Evolutionary conservation across 495 filamentous ascomycete genomes (phyloP), one percentile per base, ranked within the genome.

Genomic region (Aspergillus diversus): DNA sequence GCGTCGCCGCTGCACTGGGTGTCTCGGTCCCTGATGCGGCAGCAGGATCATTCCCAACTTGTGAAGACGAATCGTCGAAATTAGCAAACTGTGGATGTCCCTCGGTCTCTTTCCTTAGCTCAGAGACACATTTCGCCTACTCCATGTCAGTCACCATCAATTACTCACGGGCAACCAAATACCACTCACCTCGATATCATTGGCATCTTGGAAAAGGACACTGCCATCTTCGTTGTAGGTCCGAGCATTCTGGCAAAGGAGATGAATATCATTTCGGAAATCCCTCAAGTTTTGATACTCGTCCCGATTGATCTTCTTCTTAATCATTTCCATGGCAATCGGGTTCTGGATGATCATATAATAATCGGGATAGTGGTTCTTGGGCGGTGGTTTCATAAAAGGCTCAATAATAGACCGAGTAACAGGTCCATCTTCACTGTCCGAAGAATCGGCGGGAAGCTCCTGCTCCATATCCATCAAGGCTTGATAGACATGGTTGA

Each of bases 171-270:
- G 12, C n/a, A 56, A 63, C 32, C 7, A 15, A 61, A 35, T 55
- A 16, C 54, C 56, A 80, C 86, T 74, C 81, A 97, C 94, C 84
- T 97, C 92, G 74, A 99, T 97, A 48, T 88, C 78, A 71, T 93
- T 92, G 49, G 93, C 95, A 82, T 99, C 96, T 68, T 90, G 85
- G 79, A 92, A 97, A 51, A 99, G 83, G 61, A 92, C 74, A 76
- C 93, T 97, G 46, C 87, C 89, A 70, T 97, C 95, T 75, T 99
- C 95, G 75, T 99, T 99, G 77, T 95, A 99, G 6, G 89, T 93
- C 69, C 91, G 82, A 63, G 94, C 96, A 78, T 99, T 99, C 68
- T 84, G 86, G 73, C 93, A 94, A 68, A 99, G 84, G 59, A 91
- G 78, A 50, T 87, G 84, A 61, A 99, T 86, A 70, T 99, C 95